A percentile compares a stretch with the other conserved stretches of the same genome.
phyloP scores from a whole-genome alignment of 164 flowering plant genomes.

The Annona cherimola region DNA sequence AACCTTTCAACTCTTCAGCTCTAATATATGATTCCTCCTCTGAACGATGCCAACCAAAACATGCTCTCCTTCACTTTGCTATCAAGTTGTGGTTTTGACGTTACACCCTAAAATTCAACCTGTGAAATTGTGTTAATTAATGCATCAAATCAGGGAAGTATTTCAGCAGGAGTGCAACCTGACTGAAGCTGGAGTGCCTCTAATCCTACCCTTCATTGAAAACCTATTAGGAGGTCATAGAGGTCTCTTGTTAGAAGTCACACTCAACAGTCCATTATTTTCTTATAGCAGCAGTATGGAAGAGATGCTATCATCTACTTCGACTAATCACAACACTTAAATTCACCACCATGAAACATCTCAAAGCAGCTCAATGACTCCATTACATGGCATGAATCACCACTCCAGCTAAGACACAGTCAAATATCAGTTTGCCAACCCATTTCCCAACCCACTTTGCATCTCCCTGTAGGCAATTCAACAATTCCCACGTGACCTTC shows the following conservation, averaged over 20 bases:
- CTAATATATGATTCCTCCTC: background rate
- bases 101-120: background rate
- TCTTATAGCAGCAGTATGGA: background rate
- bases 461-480: background rate
- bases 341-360: background rate
- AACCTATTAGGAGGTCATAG: background rate
- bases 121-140: too few species aligned
- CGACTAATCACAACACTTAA: background rate
- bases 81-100: background rate
- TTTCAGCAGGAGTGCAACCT: background rate
- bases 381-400: background rate
- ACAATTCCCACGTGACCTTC: background rate
- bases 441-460: background rate
- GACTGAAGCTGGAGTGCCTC: background rate
- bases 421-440: background rate
- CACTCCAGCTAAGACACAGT: background rate
- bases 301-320: background rate
- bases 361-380: background rate
- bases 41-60: background rate
- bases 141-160: background rate
- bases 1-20: background rate
- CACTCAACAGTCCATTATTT: background rate
- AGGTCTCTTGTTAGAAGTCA: background rate
- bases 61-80: background rate
- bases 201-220: background rate